Evolutionary conservation across 2,329 filamentous ascomycete genomes (phyloP).

Genomic region (Colletotrichum horii): DNA sequence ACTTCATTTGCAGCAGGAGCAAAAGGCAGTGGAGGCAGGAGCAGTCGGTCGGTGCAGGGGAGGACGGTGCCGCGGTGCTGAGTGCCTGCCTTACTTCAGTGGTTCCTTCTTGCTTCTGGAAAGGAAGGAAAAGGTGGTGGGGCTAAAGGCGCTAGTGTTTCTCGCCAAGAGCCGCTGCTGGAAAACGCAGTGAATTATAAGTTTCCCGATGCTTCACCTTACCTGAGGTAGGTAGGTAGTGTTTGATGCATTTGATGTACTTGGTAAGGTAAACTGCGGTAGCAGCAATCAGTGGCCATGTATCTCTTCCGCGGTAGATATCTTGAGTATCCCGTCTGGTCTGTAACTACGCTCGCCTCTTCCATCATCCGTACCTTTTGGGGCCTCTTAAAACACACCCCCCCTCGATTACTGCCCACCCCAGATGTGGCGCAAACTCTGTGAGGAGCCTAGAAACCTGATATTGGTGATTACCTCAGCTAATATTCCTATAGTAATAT

Average conservation of each 20-base stretch:
- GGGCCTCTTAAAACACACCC: no score
- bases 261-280: not conserved
- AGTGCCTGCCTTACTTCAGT: not conserved
- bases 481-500: no score
- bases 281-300: not conserved
- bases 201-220: not conserved
- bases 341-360: no score
- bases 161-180: constrained; percentile 9
- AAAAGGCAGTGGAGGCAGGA: no score
- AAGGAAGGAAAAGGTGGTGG: not conserved
- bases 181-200: not conserved
- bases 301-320: not conserved
- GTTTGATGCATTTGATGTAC: not conserved
- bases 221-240: no score
- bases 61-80: not conserved
- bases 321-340: not conserved
- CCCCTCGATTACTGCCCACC: no score
- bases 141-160: not conserved
- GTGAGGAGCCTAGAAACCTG: no score
- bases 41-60: not conserved
- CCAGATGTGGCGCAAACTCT: no score
- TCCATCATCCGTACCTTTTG: not conserved
- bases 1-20: not conserved
- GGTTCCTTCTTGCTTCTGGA: constrained; percentile 19
- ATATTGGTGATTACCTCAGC: no score